These are phyloP conservation scores for Paramarasmius palmivorus DNA, from an alignment of 1,284 basidiomycete species.

Conservation along the genomic window DNA sequence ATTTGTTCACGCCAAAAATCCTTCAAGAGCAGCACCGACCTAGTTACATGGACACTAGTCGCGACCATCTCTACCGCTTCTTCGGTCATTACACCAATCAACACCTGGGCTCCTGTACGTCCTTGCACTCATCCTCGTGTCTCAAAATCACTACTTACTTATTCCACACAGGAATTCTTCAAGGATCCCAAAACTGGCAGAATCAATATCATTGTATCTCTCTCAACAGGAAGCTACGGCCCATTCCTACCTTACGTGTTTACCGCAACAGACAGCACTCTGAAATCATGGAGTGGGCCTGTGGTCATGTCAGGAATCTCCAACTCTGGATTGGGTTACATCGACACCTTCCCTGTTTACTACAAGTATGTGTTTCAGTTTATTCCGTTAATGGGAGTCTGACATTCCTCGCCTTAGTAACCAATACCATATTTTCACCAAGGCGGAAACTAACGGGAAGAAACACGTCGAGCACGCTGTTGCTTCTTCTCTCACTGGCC, in stretches of 20 bases:
- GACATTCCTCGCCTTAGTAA: slow-evolving; percentile 18
- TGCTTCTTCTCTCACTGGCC: slow-evolving; percentile 34
- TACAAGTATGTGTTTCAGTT: slow-evolving; percentile 26
- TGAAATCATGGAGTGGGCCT: slow-evolving; percentile 31
- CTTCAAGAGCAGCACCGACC: slow-evolving; percentile 30
- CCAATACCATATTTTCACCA: slow-evolving; percentile 34
- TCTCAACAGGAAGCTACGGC: slow-evolving; percentile 35
- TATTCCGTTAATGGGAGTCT: neutral
- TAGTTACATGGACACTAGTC: slow-evolving; percentile 29
- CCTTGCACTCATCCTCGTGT: neutral
- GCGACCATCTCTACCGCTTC: slow-evolving; percentile 30
- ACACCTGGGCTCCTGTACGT: slow-evolving; percentile 35
- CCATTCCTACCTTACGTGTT: slow-evolving; percentile 36
- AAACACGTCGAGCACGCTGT: slow-evolving; percentile 34
- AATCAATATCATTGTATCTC: slow-evolving; percentile 33
- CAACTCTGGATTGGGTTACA: slow-evolving; percentile 34
- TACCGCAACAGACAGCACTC: slow-evolving; percentile 29
- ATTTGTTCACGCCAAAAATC: neutral
- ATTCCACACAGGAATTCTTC: slow-evolving; percentile 39
- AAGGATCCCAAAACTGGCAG: slow-evolving; percentile 33
- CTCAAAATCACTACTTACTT: neutral
- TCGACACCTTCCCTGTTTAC: slow-evolving; percentile 35
- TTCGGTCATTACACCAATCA: slow-evolving; percentile 29
- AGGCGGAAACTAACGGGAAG: slow-evolving; percentile 31
- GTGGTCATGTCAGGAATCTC: slow-evolving; percentile 34